phyloP scores from a whole-genome alignment of 2,329 filamentous ascomycete species.

The Xylariaceae sp. region DNA sequence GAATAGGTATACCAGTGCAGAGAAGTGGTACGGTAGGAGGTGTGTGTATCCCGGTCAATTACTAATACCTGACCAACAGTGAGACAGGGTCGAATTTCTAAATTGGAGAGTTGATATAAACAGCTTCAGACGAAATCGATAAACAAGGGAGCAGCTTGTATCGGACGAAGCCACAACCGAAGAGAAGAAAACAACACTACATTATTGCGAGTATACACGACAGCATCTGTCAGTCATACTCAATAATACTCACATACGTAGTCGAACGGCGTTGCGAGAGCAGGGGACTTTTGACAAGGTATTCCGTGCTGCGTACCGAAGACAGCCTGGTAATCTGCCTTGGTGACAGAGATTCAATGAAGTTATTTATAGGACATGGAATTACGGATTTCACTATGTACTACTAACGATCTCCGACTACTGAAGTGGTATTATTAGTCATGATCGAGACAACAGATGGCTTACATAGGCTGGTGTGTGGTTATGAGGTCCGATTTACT shows the following conservation, averaged over 20 bases:
- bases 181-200: background rate
- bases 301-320: background rate
- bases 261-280: conserved; percentile 2
- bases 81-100: background rate
- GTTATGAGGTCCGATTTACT: background rate
- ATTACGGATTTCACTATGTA: background rate
- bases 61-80: conserved; percentile 9
- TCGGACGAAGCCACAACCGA: conserved; percentile 15
- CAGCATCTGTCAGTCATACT: background rate
- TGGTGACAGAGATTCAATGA: background rate
- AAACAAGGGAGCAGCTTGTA: background rate
- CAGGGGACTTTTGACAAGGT: conserved; percentile 16
- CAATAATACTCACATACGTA: conserved; percentile 1
- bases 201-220: background rate
- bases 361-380: conserved; percentile 4
- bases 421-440: background rate
- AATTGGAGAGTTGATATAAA: background rate
- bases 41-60: conserved; percentile 3
- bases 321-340: background rate
- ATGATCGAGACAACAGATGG: background rate
- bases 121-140: no score
- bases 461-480: background rate
- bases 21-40: no score
- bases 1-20: no score
- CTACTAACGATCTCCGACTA: background rate